phyloP scores from a whole-genome alignment of 2,329 filamentous ascomycete genomes.

The Colletotrichum paranaense region DNA sequence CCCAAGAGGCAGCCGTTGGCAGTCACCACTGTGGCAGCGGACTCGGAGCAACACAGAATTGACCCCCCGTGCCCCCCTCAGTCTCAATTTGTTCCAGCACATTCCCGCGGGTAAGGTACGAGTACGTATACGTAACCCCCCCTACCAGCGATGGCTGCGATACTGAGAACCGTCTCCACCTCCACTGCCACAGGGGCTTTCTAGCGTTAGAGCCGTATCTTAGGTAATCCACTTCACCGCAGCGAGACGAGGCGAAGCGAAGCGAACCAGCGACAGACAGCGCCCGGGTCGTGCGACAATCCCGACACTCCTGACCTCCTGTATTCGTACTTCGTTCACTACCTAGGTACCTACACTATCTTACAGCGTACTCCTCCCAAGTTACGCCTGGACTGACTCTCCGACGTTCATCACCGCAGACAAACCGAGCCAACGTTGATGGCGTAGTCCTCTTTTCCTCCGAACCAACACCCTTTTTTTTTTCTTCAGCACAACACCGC shows the following conservation, averaged over 20 bases:
- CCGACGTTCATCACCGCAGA: neutral
- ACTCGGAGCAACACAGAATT: neutral
- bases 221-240: neutral
- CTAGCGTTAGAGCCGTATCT: neutral
- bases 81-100: conserved; percentile 11
- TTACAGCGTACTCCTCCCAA: no score
- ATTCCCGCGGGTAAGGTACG: conserved; percentile 3
- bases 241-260: neutral
- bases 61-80: neutral
- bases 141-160: neutral
- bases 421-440: conserved; percentile 11
- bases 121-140: neutral
- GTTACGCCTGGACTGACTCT: neutral
- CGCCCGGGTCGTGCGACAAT: conserved; percentile 3
- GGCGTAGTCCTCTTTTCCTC: conserved; percentile 1
- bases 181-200: conserved; percentile 17
- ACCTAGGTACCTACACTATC: neutral
- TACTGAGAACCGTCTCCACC: neutral
- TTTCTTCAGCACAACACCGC: conserved; percentile 22
- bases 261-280: conserved; percentile 1
- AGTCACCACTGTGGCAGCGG: no score
- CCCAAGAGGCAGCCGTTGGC: conserved; percentile 5
- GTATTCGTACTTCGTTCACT: no score
- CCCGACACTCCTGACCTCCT: no score
- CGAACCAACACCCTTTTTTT: conserved; percentile 12